Percentiles rank a stretch among this genome's conserved stretches.
Conservation (phyloP, 495 filamentous ascomycete genomes). For the Schizothecium vesticola region DNA sequence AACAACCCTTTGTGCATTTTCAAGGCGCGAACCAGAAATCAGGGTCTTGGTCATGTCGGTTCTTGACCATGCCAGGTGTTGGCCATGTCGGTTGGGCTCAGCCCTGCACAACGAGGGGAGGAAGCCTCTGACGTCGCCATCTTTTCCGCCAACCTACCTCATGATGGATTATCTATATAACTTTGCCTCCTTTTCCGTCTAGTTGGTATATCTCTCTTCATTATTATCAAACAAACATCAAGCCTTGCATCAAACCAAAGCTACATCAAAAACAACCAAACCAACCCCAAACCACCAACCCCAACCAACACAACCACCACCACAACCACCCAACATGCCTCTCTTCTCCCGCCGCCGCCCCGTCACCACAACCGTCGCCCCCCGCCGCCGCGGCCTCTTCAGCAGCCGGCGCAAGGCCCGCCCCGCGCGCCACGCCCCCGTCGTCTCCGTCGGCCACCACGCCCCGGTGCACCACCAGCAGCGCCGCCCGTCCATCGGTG, state of each 20-base stretch:
- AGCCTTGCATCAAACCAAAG: background rate
- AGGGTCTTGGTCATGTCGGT: background rate
- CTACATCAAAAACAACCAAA: background rate
- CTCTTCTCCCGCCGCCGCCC: constrained; percentile 8
- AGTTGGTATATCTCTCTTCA: background rate
- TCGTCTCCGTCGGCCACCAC: constrained; percentile 11
- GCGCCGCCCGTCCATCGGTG: constrained; percentile 54
- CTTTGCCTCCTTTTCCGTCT: background rate
- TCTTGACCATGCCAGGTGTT: no score
- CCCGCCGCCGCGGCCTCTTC: constrained; percentile 11
- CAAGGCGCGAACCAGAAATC: constrained; percentile 1
- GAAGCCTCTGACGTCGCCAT: background rate
- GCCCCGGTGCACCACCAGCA: constrained; percentile 47
- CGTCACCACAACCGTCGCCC: constrained; percentile 14
- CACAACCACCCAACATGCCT: background rate
- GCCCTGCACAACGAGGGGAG: no score
- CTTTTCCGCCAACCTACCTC: no score
- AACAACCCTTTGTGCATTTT: constrained; percentile 7
- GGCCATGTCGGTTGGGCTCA: background rate
- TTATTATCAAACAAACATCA: background rate
- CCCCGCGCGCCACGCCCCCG: background rate
- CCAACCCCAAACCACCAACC: background rate
- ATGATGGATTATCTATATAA: no score
- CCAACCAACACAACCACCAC: constrained; percentile 1
- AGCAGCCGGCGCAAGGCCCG: background rate